Conservation (phyloP, 192 early-diverging fungal genomes). For the Coemansia sp. region DNA sequence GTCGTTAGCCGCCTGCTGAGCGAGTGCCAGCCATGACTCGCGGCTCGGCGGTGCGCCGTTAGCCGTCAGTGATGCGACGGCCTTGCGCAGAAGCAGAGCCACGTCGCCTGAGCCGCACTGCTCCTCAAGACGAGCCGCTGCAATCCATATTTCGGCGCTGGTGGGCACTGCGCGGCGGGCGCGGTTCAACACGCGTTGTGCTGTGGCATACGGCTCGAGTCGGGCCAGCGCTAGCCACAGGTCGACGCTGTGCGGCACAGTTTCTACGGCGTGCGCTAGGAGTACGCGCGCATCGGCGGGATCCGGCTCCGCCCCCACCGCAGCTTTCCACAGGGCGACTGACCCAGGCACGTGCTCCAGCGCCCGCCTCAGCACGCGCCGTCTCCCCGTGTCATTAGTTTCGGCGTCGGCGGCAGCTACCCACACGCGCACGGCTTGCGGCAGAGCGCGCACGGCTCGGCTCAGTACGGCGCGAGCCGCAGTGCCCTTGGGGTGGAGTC, state of each 20-base stretch:
- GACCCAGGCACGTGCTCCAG: conserved; percentile 94
- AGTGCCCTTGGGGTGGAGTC: conserved; percentile 69
- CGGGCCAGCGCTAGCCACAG: conserved; percentile 95
- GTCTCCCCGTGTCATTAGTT: conserved; percentile 57
- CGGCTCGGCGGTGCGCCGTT: conserved; percentile 62
- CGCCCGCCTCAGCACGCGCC: conserved; percentile 83
- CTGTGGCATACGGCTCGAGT: conserved; percentile 87
- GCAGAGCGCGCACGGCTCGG: conserved; percentile 84
- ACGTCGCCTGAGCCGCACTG: conserved; percentile 69
- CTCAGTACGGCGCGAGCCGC: conserved; percentile 91
- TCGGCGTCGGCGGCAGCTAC: conserved; percentile 84
- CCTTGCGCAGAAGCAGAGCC: conserved; percentile 41
- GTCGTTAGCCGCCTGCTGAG: conserved; percentile 78
- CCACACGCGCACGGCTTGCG: conserved; percentile 95
- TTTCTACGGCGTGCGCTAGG: conserved; percentile 90
- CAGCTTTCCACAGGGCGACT: conserved; percentile 89
- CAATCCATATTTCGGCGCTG: conserved; percentile 93
- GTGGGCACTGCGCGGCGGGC: conserved; percentile 84
- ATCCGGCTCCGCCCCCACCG: conserved; percentile 89
- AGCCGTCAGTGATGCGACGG: conserved; percentile 65
- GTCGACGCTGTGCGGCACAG: conserved; percentile 87
- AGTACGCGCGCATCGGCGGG: conserved; percentile 89
- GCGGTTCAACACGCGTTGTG: conserved; percentile 87
- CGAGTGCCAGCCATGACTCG: conserved; percentile 89
- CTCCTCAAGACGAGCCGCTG: conserved; percentile 90